These are phyloP conservation scores for Lactarius deliciosus DNA, from an alignment of 768 basidiomycete genomes.

Conservation along the genomic window DNA sequence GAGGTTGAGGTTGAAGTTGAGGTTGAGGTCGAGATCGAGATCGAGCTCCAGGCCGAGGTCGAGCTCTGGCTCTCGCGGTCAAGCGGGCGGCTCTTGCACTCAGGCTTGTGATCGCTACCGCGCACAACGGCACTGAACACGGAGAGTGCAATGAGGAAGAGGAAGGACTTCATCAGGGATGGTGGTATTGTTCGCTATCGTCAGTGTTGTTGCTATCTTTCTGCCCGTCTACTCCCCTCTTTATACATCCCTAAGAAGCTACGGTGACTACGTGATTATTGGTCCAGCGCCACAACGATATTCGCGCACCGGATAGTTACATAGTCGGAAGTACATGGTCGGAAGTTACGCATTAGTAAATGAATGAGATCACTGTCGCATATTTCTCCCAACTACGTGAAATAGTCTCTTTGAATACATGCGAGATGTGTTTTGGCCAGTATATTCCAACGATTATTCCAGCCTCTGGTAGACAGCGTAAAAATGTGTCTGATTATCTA, in stretches of 20 bases:
- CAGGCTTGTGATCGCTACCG: background rate
- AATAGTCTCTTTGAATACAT: no score
- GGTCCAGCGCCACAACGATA: background rate
- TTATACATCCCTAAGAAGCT: slow-evolving; percentile 6
- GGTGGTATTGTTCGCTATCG: background rate
- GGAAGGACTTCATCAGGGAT: slow-evolving; percentile 3
- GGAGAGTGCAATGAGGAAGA: background rate
- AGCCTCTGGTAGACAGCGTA: no score
- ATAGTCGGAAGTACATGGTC: no score
- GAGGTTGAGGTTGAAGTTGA: no score
- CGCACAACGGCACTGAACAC: background rate
- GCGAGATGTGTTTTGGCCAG: no score
- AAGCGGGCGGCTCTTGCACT: no score
- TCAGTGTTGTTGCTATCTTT: background rate
- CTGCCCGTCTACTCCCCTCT: background rate
- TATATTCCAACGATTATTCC: no score
- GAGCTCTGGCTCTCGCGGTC: no score
- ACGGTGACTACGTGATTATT: background rate
- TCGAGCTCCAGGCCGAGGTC: no score
- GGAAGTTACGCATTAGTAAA: background rate
- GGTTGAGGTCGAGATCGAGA: no score
- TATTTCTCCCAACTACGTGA: background rate
- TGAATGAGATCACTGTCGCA: background rate
- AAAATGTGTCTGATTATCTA: no score
- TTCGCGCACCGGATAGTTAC: background rate